phyloP scores from a whole-genome alignment of 1,139 yeast genomes.

The Magnusiomyces clavatus region DNA sequence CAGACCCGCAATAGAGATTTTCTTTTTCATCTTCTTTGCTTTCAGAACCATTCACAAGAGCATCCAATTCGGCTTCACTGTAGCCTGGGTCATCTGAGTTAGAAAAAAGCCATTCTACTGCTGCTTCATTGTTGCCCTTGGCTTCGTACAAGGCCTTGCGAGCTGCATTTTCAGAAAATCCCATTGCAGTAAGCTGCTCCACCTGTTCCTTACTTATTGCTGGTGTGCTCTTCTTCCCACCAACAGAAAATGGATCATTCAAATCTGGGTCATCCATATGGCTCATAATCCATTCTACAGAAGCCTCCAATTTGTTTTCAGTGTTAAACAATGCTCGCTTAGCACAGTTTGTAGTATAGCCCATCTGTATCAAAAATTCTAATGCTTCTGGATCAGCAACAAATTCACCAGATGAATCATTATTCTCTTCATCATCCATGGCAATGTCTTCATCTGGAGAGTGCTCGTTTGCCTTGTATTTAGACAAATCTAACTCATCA shows the following conservation, averaged over 20 bases:
- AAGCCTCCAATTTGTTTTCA: constrained; percentile 54
- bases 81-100: constrained; percentile 64
- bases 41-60: constrained; percentile 20
- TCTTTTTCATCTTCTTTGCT: neutral
- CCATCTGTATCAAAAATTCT: constrained; percentile 62
- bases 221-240: neutral
- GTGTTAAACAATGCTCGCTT: constrained; percentile 64
- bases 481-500: constrained; percentile 33
- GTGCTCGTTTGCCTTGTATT: constrained; percentile 32
- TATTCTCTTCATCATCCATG: constrained; percentile 33
- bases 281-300: constrained; percentile 80
- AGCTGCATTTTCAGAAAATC: constrained; percentile 57
- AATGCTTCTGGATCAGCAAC: constrained; percentile 50
- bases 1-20: constrained; percentile 19
- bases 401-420: constrained; percentile 31
- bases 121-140: constrained; percentile 55
- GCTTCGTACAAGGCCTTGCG: constrained; percentile 59
- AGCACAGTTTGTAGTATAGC: constrained; percentile 68
- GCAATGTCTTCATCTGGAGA: constrained; percentile 40
- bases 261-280: constrained; percentile 82
- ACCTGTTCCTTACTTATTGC: constrained; percentile 36
- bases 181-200: constrained; percentile 61
- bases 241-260: constrained; percentile 43
- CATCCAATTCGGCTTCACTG: constrained; percentile 13
- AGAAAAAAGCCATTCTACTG: constrained; percentile 84